phyloP scores from a whole-genome alignment of 192 early-diverging fungal species.

The Phycomyces nitens region DNA sequence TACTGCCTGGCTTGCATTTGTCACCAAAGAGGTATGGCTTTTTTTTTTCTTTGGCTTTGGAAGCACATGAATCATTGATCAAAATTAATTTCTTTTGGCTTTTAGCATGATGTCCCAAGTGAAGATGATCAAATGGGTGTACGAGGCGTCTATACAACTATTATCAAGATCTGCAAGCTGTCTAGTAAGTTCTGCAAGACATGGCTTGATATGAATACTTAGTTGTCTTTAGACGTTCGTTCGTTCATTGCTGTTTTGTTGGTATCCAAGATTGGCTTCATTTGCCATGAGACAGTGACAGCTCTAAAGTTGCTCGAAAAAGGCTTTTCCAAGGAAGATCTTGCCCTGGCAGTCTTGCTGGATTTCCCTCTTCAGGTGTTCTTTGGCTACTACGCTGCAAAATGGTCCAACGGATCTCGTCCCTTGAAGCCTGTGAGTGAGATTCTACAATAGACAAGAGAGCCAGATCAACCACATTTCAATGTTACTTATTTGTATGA shows the following conservation, averaged over 20 bases:
- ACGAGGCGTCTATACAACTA: conserved; percentile 79
- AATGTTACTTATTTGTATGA: too few species aligned
- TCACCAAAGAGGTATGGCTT: conserved; percentile 71
- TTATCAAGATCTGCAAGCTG: conserved; percentile 81
- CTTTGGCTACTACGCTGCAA: conserved; percentile 96
- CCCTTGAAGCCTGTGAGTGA: conserved; percentile 75
- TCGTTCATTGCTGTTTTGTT: conserved; percentile 77
- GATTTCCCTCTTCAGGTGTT: conserved; percentile 97
- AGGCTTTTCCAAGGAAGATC: conserved; percentile 91
- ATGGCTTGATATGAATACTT: not conserved
- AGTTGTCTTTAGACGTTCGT: conserved; percentile 66
- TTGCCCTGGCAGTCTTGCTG: conserved; percentile 87
- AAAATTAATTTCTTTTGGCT: not conserved
- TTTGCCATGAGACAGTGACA: conserved; percentile 92
- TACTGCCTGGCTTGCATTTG: conserved; percentile 76
- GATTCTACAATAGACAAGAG: conserved; percentile 11
- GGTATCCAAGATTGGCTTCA: conserved; percentile 91
- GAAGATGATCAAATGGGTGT: conserved; percentile 63
- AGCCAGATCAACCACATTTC: too few species aligned
- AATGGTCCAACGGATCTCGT: conserved; percentile 84
- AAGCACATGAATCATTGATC: too few species aligned
- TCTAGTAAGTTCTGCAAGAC: conserved; percentile 53
- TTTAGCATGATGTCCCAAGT: conserved; percentile 18
- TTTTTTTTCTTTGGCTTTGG: too few species aligned
- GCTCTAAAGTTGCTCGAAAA: conserved; percentile 92